Evolutionary conservation across 805 yeast genomes (phyloP), one percentile per base, ranked within the genome.

Genomic region (Monosporozyma aquatica): DNA sequence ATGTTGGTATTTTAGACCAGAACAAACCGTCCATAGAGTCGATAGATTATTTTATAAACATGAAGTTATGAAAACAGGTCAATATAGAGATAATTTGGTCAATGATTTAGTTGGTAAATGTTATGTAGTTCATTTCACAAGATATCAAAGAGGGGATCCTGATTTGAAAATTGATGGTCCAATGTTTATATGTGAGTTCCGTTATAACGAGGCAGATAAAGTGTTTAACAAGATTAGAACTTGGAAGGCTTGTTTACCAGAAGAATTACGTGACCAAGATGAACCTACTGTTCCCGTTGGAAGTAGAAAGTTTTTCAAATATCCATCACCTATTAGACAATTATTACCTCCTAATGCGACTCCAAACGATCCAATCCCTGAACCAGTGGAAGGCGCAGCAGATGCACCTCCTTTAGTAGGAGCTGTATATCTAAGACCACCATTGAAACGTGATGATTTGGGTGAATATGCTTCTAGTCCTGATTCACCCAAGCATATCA

Each of bases 171-270:
- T 71, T 44, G 92, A 87, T 40, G 82, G 86, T 8, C 90, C 92
- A 5, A 74, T 94, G 59, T 92, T 87, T 64, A 81, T 92, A 50
- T 92, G 97, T 67, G 98, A 92, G 63, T 85, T 78, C 62, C 80
- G 98, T 56, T 92, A 89, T 65, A 90, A 90, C 58, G 97, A 90
- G 59, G 71, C 76, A 43, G 95, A 86, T 53, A 85, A 86, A 61
- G 82, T 80, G 22, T 92, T 92, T 70, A 92, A 90, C 64, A 83
- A 90, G 58, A 92, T 92, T 54, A 76, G 97, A 58, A 90, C 97
- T 3, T 92, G 98, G 98, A 90, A 87, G 65, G 97, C 97, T 6
- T 92, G 97, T 69, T 72, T 92, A 51, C 98, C 98, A 0, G 97
- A 92, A 64, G 97, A 90, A 62, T 82, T 89, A 34, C 78, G 97